A percentile compares a stretch with the other conserved stretches of the same genome.
Evolutionary conservation across 2,329 filamentous ascomycete genomes (phyloP).

Genomic region (Hymenoscyphus occultus): DNA sequence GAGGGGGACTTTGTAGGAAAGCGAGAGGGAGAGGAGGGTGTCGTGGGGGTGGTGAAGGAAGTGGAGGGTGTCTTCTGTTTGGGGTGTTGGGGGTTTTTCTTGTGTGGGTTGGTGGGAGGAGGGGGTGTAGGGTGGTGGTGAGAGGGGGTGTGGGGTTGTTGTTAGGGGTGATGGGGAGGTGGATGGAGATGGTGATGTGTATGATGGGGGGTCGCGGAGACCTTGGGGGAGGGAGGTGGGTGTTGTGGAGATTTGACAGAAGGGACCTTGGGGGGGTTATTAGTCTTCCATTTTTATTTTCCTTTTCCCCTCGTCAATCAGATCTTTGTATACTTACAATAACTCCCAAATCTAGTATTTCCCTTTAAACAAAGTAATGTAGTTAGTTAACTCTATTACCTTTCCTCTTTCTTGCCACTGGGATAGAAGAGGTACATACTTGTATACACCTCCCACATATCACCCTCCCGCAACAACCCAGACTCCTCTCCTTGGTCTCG

Average conservation of each 20-base stretch:
- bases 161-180: slow-evolving; percentile 8
- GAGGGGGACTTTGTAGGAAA: slow-evolving; percentile 68
- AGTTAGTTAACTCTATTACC: neutral
- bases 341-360: slow-evolving; percentile 37
- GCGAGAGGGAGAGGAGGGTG: slow-evolving; percentile 63
- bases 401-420: neutral
- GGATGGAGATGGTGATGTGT: slow-evolving; percentile 41
- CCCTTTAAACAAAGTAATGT: slow-evolving; percentile 20
- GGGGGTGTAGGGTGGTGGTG: slow-evolving; percentile 29
- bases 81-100: slow-evolving; percentile 29
- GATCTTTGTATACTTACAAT: slow-evolving; percentile 41
- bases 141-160: slow-evolving; percentile 24
- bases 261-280: slow-evolving; percentile 48
- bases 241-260: slow-evolving; percentile 68
- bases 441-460: slow-evolving; percentile 71
- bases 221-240: slow-evolving; percentile 62
- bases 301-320: neutral
- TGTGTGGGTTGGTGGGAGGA: slow-evolving; percentile 13
- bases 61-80: slow-evolving; percentile 66
- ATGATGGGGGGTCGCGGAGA: slow-evolving; percentile 66
- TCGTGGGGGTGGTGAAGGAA: slow-evolving; percentile 71
- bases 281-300: neutral
- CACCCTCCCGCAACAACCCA: slow-evolving; percentile 66
- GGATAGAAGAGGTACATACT: slow-evolving; percentile 40
- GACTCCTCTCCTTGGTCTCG: slow-evolving; percentile 54